Percentiles rank a stretch among this genome's conserved stretches.
phyloP scores from a whole-genome alignment of 2,329 filamentous ascomycete species.

The Talaromyces sp. region DNA sequence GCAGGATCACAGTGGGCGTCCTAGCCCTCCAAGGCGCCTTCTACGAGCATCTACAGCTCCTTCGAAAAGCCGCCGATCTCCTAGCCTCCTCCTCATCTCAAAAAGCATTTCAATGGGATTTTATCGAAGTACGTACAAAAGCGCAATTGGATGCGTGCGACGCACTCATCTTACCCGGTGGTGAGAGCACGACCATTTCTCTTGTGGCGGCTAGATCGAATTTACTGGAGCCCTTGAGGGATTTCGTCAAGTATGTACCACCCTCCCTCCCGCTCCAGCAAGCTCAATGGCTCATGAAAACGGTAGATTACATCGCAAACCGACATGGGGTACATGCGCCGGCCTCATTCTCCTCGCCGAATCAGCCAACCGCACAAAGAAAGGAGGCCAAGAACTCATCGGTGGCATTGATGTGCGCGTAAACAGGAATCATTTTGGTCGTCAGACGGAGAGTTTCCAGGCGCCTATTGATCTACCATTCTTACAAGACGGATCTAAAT shows the following conservation, averaged over 20 bases:
- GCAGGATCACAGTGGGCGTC: slow-evolving; percentile 55
- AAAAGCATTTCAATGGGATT: slow-evolving; percentile 48
- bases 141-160: slow-evolving; percentile 69
- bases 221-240: slow-evolving; percentile 75
- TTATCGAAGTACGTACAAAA: slow-evolving; percentile 76
- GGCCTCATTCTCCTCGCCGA: slow-evolving; percentile 89
- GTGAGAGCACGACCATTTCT: slow-evolving; percentile 91
- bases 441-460: slow-evolving; percentile 89
- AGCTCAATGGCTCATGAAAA: slow-evolving; percentile 6
- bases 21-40: slow-evolving; percentile 89
- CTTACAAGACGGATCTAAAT: slow-evolving; percentile 41
- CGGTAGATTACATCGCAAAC: slow-evolving; percentile 66
- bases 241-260: slow-evolving; percentile 78
- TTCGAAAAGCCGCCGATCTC: slow-evolving; percentile 63
- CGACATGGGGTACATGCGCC: slow-evolving; percentile 94
- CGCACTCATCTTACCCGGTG: slow-evolving; percentile 84
- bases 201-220: slow-evolving; percentile 78
- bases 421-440: slow-evolving; percentile 90
- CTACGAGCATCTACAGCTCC: slow-evolving; percentile 75
- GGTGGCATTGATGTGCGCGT: slow-evolving; percentile 88
- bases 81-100: slow-evolving; percentile 32
- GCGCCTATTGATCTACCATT: slow-evolving; percentile 71
- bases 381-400: slow-evolving; percentile 87
- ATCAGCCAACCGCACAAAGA: slow-evolving; percentile 81
- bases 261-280: background rate